These are phyloP conservation scores for Thielaviopsis ethacetica DNA, from an alignment of 2,329 filamentous ascomycete species.

Conservation along the genomic window DNA sequence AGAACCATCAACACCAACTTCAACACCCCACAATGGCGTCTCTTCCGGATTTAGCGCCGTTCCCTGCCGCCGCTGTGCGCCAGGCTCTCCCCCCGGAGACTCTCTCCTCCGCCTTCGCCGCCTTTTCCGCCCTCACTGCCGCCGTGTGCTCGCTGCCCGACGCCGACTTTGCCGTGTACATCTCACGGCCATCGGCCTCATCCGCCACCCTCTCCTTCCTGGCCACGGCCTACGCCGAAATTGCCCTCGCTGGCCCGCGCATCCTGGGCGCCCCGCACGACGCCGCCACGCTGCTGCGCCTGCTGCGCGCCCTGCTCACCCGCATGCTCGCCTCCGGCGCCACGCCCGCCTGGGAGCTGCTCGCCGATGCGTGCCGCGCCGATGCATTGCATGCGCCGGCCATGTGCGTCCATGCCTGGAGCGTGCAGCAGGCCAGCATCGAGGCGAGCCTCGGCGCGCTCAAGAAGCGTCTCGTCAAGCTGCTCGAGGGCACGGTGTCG, in stretches of 20 bases:
- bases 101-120: background rate
- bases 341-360: constrained; percentile 37
- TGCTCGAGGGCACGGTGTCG: constrained; percentile 44
- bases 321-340: background rate
- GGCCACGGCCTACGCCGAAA: constrained; percentile 45
- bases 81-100: background rate
- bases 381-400: constrained; percentile 37
- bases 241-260: constrained; percentile 23
- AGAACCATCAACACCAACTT: background rate
- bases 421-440: constrained; percentile 29
- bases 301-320: constrained; percentile 23
- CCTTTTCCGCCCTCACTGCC: background rate
- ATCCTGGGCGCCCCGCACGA: constrained; percentile 20
- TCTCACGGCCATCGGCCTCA: background rate
- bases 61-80: background rate
- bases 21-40: background rate
- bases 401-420: constrained; percentile 32
- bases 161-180: background rate
- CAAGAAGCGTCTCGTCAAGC: constrained; percentile 45
- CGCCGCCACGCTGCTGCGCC: constrained; percentile 31
- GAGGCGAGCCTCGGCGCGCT: constrained; percentile 39
- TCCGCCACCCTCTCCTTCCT: constrained; percentile 39
- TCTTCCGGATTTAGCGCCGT: background rate
- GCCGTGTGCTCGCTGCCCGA: background rate
- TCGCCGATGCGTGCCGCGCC: constrained; percentile 55